These are phyloP conservation scores for Massospora cicadina DNA, from an alignment of 371 early-diverging fungal genomes.

Conservation along the genomic window DNA sequence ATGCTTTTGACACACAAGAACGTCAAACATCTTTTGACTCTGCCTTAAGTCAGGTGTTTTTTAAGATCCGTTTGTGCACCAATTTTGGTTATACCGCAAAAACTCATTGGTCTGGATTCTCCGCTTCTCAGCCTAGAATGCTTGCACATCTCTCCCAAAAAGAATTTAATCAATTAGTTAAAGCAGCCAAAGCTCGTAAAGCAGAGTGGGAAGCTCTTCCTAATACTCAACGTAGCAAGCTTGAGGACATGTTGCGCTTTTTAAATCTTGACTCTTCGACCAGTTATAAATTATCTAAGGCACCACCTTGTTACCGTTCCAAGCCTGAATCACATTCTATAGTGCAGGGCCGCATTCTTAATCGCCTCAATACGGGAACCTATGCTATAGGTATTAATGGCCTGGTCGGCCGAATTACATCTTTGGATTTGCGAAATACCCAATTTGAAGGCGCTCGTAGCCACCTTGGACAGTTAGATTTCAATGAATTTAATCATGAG, in stretches of 20 bases:
- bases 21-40: slow-evolving; percentile 53
- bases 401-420: slow-evolving; percentile 36
- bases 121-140: slow-evolving; percentile 18
- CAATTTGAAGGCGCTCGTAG: slow-evolving; percentile 32
- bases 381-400: slow-evolving; percentile 50
- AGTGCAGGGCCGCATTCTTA: slow-evolving; percentile 49
- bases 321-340: slow-evolving; percentile 7
- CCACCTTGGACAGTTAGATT: slow-evolving; percentile 26
- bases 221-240: slow-evolving; percentile 18
- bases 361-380: slow-evolving; percentile 17
- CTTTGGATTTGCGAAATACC: slow-evolving; percentile 14
- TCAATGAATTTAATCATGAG: slow-evolving; percentile 14
- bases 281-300: slow-evolving; percentile 17
- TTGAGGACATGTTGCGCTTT: slow-evolving; percentile 22
- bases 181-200: slow-evolving; percentile 23
- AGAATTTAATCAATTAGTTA: slow-evolving; percentile 39
- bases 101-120: slow-evolving; percentile 23
- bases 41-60: slow-evolving; percentile 31
- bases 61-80: slow-evolving; percentile 38
- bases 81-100: slow-evolving; percentile 41
- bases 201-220: slow-evolving; percentile 30
- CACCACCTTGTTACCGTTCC: slow-evolving; percentile 17
- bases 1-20: slow-evolving; percentile 47
- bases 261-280: slow-evolving; percentile 20
- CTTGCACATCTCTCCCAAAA: slow-evolving; percentile 30